Evolutionary conservation across 2,329 filamentous ascomycete species (phyloP).

Genomic region (Claviceps capensis): DNA sequence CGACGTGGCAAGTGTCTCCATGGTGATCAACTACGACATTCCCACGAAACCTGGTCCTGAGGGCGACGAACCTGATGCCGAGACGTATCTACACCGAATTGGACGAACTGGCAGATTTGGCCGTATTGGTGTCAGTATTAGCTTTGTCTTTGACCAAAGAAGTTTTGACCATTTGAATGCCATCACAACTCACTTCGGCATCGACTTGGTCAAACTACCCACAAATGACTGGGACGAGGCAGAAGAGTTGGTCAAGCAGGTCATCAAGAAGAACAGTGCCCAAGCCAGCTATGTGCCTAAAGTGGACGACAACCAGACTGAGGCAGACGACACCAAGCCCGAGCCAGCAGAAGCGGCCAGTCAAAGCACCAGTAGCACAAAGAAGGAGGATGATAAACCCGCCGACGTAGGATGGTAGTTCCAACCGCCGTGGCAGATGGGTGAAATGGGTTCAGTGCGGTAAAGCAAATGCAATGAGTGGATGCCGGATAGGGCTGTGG

Average conservation of each 20-base stretch:
- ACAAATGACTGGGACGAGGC: constrained; percentile 85
- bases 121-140: constrained; percentile 89
- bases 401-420: not conserved
- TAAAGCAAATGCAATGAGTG: not conserved
- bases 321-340: constrained; percentile 25
- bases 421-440: not conserved
- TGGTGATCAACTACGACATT: constrained; percentile 96
- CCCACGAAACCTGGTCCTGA: constrained; percentile 44
- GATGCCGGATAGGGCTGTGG: not conserved
- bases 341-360: constrained; percentile 14
- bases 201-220: constrained; percentile 68
- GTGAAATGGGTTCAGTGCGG: not conserved
- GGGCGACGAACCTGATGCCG: constrained; percentile 77
- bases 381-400: not conserved
- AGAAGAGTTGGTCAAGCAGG: constrained; percentile 66
- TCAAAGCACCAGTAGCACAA: constrained; percentile 4
- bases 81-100: constrained; percentile 96
- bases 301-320: constrained; percentile 26
- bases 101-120: constrained; percentile 94
- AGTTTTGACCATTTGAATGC: constrained; percentile 66
- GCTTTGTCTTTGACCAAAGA: constrained; percentile 76
- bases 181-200: constrained; percentile 71
- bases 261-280: constrained; percentile 59
- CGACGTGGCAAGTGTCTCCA: constrained; percentile 79
- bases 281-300: constrained; percentile 39